Evolutionary conservation across 2,329 filamentous ascomycete genomes (phyloP).

Genomic region (Xylaria sp.): DNA sequence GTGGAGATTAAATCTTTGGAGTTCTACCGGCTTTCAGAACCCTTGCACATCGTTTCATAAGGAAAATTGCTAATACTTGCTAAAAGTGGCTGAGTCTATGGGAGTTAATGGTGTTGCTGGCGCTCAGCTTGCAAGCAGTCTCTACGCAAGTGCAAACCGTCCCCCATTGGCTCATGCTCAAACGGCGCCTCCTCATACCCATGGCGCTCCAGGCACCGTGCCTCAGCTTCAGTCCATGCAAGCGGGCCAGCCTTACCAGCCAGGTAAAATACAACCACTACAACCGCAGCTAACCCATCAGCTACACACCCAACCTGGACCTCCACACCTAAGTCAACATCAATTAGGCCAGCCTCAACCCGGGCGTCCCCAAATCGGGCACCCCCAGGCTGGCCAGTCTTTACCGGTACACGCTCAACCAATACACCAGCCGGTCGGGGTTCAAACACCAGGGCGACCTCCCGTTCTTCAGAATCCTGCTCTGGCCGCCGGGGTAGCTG

Average conservation of each 20-base stretch:
- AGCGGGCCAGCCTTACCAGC: conserved; percentile 14
- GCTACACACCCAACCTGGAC: neutral
- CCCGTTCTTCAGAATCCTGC: conserved; percentile 33
- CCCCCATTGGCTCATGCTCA: conserved; percentile 24
- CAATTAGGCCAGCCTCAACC: conserved; percentile 20
- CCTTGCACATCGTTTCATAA: neutral
- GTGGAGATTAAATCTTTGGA: conserved; percentile 12
- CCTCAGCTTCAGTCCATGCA: conserved; percentile 8
- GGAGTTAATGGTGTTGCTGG: conserved; percentile 20
- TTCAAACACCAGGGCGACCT: conserved; percentile 35
- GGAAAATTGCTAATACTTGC: conserved; percentile 5
- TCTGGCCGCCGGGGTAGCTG: conserved; percentile 19
- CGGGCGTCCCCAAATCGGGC: conserved; percentile 21
- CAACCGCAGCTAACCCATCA: neutral
- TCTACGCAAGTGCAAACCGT: conserved; percentile 17
- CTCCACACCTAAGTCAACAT: conserved; percentile 4
- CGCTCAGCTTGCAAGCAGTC: conserved; percentile 19
- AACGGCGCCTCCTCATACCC: conserved; percentile 24
- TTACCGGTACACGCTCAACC: conserved; percentile 15
- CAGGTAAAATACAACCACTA: conserved; percentile 2
- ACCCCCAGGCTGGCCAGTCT: neutral
- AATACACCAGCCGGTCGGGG: conserved; percentile 27
- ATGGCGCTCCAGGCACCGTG: conserved; percentile 2
- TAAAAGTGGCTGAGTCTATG: conserved; percentile 27
- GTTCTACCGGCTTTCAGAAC: conserved; percentile 19